Percentiles rank a stretch among this genome's conserved stretches.
phyloP scores from a whole-genome alignment of 2,329 filamentous ascomycete species.

The Penicillium sp. region DNA sequence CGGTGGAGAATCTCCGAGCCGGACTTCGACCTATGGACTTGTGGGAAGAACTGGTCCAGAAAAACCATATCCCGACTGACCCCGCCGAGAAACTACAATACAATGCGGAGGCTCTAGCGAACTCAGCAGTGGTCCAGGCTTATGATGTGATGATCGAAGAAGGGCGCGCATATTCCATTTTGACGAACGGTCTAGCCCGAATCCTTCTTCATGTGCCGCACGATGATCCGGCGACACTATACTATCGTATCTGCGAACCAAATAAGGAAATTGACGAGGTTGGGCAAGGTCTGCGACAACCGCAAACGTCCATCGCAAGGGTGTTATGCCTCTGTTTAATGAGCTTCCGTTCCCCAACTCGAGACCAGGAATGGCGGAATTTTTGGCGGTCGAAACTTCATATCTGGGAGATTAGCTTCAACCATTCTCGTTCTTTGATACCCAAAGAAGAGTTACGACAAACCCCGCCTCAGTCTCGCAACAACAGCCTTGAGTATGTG shows the following conservation, averaged over 20 bases:
- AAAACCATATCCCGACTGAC: background rate
- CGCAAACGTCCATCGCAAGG: constrained; percentile 15
- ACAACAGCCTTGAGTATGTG: constrained; percentile 11
- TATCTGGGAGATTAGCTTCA: constrained; percentile 18
- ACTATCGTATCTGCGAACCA: constrained; percentile 17
- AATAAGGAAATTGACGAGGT: background rate
- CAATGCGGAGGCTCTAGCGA: background rate
- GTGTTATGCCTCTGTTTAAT: constrained; percentile 21
- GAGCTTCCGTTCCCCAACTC: constrained; percentile 13
- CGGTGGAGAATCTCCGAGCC: background rate
- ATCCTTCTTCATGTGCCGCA: background rate
- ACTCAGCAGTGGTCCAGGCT: background rate
- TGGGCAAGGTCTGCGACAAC: too few species aligned
- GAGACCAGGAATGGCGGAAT: constrained; percentile 21
- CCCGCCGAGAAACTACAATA: background rate
- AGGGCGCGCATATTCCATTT: background rate
- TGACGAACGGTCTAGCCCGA: background rate
- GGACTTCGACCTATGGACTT: background rate
- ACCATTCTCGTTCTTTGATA: constrained; percentile 15
- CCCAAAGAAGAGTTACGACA: constrained; percentile 15
- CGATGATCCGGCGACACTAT: too few species aligned
- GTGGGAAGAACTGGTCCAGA: background rate
- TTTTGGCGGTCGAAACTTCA: constrained; percentile 6
- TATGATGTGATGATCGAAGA: background rate
- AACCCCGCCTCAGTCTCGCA: constrained; percentile 12